Conservation (phyloP, 2,329 filamentous ascomycete genomes). For the Corniculantispora saksenae region DNA sequence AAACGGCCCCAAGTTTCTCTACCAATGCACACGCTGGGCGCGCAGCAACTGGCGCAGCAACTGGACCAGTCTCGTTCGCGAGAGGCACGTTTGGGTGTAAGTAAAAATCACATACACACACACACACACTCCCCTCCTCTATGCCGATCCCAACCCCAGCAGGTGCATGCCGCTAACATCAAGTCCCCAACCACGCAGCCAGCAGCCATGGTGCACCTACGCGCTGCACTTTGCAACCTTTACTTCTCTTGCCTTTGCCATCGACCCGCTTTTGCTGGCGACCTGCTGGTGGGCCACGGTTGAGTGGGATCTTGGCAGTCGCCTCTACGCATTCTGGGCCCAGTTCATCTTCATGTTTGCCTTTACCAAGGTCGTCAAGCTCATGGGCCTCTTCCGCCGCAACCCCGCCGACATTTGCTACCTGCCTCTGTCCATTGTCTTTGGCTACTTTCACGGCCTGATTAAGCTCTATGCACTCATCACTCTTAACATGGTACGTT, state of each 20-base stretch:
- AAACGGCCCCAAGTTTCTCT: conserved; percentile 83
- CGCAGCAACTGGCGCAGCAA: conserved; percentile 98
- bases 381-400: conserved; percentile 81
- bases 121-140: not conserved
- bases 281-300: conserved; percentile 69
- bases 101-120: conserved; percentile 38
- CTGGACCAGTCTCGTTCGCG: conserved; percentile 82
- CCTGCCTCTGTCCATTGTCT: conserved; percentile 81
- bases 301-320: conserved; percentile 55
- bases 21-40: conserved; percentile 92
- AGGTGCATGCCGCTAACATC: conserved; percentile 15
- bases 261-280: conserved; percentile 73
- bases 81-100: conserved; percentile 85
- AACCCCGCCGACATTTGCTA: conserved; percentile 80
- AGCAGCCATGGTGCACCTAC: conserved; percentile 91
- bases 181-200: conserved; percentile 52
- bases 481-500: conserved; percentile 78
- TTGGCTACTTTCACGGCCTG: conserved; percentile 89
- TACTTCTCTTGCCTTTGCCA: conserved; percentile 79
- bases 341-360: conserved; percentile 74
- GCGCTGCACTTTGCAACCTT: conserved; percentile 91
- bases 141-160: conserved; percentile 20
- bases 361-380: conserved; percentile 88
- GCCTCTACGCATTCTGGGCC: conserved; percentile 57
- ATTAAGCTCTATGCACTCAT: conserved; percentile 88